Evolutionary conservation across 129 eudicot genomes (phyloP).

Genomic region (Daucus carota): DH1_v3.0 NC_030385.2:13815501-13816000

Average conservation of each 20-base stretch:
- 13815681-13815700: slow-evolving; percentile 78
- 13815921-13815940: not conserved
- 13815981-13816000: not conserved
- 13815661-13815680: slow-evolving; percentile 84
- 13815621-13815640: slow-evolving; percentile 91
- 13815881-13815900: not conserved
- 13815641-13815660: slow-evolving; percentile 97
- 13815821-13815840: not conserved
- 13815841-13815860: not conserved
- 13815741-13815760: slow-evolving; percentile 8
- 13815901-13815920: not conserved
- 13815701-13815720: slow-evolving; percentile 1
- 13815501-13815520: not conserved
- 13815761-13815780: slow-evolving; percentile 10
- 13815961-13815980: not conserved
- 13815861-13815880: not conserved
- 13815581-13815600: slow-evolving; percentile 54
- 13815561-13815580: not conserved
- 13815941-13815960: not conserved
- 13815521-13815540: not conserved
- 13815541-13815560: not conserved
- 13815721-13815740: slow-evolving; percentile 1
- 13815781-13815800: slow-evolving; percentile 21
- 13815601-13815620: slow-evolving; percentile 86
- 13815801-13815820: slow-evolving; percentile 18